Base-by-base conservation (phyloP, 306 rosid genomes). In the Begonia loranthoides region DNA sequence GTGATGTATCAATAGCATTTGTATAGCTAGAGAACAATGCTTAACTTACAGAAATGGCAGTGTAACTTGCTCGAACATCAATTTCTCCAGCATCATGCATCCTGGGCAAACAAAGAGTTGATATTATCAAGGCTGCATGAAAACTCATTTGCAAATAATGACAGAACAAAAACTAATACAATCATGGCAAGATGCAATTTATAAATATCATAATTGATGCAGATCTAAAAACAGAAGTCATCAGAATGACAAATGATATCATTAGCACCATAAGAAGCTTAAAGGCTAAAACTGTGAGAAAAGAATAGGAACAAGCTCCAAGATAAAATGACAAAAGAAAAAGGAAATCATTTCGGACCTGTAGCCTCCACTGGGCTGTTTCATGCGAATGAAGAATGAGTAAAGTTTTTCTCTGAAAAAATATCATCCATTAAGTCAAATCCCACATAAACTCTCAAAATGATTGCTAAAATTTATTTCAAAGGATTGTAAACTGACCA, bases 41-140 rank as follows among this genome's bases (percentile, higher is more conserved):
- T 24, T 24, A 9, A 78, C 90, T 76, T 74, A 85, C 97, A 66
- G 97, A 85, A 62, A 89, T 78, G 49, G 97, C 95, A 67, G 95
- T 89, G 79, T 89, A 89, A 82, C 87, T 79, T 58, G 95, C 95
- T 49, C 97, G 89, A 28, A 76, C 85, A 55, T 89, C 97, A 55
- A 82, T 76, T 78, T 89, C 97, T 62, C 95, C 97, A 36, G 62
- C 85, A 66, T 79, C 81, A 58, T 89, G 97, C 95, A 85, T 85
- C 70, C 97, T 89, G 55, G 52, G 24, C 0, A 10, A 43, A 43
- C 46, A 10, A 43, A 43, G 46, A 43, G 14, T 43, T 43, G 46
- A 43, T 43, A 43, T 43, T 12, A 2, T 13, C 46, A 1, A 43
- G 6, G 12, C 14, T 10, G 46, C 46, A 4, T 43, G 51, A 0